Percentiles rank a stretch among this genome's conserved stretches.
Evolutionary conservation across 768 basidiomycete species (phyloP).

Genomic region (Trametes coccinea): DNA sequence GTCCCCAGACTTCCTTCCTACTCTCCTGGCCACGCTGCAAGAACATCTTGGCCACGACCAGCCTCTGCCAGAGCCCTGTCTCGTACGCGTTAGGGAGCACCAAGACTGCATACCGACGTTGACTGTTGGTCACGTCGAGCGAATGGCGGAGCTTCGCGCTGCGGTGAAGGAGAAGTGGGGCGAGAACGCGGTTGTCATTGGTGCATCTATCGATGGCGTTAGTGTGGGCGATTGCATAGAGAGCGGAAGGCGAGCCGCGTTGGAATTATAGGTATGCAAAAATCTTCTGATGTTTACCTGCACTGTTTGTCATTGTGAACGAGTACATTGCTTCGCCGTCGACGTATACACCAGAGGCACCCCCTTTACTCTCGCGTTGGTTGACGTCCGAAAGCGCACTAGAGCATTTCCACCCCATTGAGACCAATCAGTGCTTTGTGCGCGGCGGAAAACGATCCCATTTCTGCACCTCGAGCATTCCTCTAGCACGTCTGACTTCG

Average conservation of each 20-base stretch:
- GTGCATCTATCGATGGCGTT: constrained; percentile 86
- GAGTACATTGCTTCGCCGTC: too few species aligned
- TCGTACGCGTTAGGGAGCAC: constrained; percentile 55
- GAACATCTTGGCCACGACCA: constrained; percentile 24
- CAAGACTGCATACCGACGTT: constrained; percentile 77
- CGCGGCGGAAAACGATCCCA: too few species aligned
- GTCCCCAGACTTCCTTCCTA: constrained; percentile 30
- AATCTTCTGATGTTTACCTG: background rate
- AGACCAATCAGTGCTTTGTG: too few species aligned
- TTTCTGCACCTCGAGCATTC: too few species aligned
- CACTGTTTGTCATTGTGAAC: too few species aligned
- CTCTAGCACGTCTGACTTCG: too few species aligned
- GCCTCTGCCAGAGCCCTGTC: constrained; percentile 52
- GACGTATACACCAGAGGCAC: too few species aligned
- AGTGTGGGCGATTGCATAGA: constrained; percentile 86
- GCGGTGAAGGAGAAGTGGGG: constrained; percentile 46
- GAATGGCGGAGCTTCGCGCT: constrained; percentile 60
- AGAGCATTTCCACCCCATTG: too few species aligned
- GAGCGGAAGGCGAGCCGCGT: constrained; percentile 56
- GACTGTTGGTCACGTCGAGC: constrained; percentile 65
- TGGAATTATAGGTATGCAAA: constrained; percentile 13
- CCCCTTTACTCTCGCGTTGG: too few species aligned
- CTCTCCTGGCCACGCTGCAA: constrained; percentile 30
- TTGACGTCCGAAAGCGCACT: too few species aligned
- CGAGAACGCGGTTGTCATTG: constrained; percentile 60